Evolutionary conservation across 2,329 filamentous ascomycete genomes (phyloP).

Genomic region (Xylaria polymorpha): DNA sequence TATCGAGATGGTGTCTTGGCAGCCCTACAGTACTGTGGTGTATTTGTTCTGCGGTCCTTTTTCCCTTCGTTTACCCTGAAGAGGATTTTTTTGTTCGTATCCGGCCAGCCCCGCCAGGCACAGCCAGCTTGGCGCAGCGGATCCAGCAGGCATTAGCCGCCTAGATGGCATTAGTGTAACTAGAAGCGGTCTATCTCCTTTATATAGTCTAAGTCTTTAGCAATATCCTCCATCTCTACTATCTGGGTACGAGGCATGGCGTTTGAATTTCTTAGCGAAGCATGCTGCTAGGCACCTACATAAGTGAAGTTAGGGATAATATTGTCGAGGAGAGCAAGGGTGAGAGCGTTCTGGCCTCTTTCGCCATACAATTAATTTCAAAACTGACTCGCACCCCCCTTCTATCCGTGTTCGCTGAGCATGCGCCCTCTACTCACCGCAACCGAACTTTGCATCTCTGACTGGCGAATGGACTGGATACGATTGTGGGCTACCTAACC

Average conservation of each 20-base stretch:
- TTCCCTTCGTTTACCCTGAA: neutral
- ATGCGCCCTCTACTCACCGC: neutral
- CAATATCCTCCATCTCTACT: too few relatives aligned
- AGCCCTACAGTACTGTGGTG: too few relatives aligned
- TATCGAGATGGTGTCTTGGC: conserved; percentile 37
- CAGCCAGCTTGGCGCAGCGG: conserved; percentile 20
- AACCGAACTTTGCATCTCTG: neutral
- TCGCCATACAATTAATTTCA: too few relatives aligned
- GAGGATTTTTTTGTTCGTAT: conserved; percentile 17
- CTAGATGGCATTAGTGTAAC: too few relatives aligned
- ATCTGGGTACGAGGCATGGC: neutral
- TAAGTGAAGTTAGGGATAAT: too few relatives aligned
- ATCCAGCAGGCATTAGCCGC: conserved; percentile 8
- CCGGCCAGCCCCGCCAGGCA: conserved; percentile 22
- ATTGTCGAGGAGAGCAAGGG: neutral
- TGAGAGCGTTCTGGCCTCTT: too few relatives aligned
- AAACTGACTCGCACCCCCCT: too few relatives aligned
- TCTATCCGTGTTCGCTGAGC: too few relatives aligned
- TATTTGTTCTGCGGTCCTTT: too few relatives aligned
- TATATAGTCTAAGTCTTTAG: too few relatives aligned
- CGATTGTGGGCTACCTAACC: neutral
- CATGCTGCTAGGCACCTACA: neutral
- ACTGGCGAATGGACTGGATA: neutral
- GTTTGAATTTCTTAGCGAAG: neutral
- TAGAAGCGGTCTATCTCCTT: too few relatives aligned